phyloP scores from a whole-genome alignment of 495 filamentous ascomycete genomes.

The Penicillium turbatum region DNA sequence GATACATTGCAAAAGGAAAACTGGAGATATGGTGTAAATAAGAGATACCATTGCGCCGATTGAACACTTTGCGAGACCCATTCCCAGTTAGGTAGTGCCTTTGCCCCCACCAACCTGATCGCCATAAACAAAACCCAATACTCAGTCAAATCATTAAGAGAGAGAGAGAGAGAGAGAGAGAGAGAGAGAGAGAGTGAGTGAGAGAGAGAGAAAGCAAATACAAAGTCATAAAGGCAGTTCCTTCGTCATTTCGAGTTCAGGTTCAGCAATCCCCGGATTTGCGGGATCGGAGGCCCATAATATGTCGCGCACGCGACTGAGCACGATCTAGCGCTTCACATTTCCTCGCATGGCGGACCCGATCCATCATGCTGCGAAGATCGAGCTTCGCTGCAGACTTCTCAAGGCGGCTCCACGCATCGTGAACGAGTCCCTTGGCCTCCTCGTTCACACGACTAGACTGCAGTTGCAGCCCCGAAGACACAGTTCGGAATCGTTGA shows the following conservation, averaged over 20 bases:
- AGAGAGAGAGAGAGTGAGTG: neutral
- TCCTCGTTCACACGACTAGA: conserved; percentile 29
- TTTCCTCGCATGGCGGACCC: conserved; percentile 30
- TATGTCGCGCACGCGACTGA: conserved; percentile 35
- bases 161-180: neutral
- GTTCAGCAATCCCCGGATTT: conserved; percentile 11
- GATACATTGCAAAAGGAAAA: neutral
- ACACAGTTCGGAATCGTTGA: conserved; percentile 32
- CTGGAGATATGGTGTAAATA: neutral
- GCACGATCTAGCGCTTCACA: conserved; percentile 34
- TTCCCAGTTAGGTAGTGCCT: neutral
- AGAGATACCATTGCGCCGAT: conserved; percentile 19
- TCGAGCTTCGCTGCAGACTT: conserved; percentile 26
- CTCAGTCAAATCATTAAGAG: conserved; percentile 6
- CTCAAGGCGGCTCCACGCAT: conserved; percentile 30
- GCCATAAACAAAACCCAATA: conserved; percentile 22
- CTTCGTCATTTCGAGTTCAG: neutral
- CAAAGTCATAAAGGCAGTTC: neutral
- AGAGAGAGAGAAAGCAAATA: conserved; percentile 1
- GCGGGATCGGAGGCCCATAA: conserved; percentile 25
- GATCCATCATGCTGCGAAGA: conserved; percentile 27
- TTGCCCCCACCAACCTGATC: conserved; percentile 19
- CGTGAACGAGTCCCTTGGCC: conserved; percentile 27
- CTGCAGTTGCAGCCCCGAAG: conserved; percentile 29
- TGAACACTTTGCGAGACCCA: conserved; percentile 10